Evolutionary conservation across 1,139 yeast species (phyloP), one percentile per base, ranked within the genome.

Genomic region (Debaryomycetaceae sp.): DNA sequence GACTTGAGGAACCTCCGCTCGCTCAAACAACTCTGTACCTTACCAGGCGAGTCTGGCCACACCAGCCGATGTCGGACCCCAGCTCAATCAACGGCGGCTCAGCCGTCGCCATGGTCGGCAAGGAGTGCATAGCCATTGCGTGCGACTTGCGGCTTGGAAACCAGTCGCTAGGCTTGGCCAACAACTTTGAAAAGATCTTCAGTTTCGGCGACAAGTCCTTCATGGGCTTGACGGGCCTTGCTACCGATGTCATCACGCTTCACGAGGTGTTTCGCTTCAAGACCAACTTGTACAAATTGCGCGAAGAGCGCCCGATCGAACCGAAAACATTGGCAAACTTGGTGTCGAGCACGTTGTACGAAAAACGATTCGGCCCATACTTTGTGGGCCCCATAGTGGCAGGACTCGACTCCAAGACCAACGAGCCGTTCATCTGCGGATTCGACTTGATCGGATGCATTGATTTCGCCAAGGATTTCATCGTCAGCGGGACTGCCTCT

Each of bases 31-130:
- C n/a, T n/a, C n/a, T n/a, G 24, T n/a, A 22, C 13, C 13, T 5
- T n/a, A 22, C 11, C 13, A 22, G 13, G 24, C 13, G 27, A 7
- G 8, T 5, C n/a, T n/a, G n/a, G n/a, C 20, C 20, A 6, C 20
- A 7, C 6, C 20, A 18, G 10, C 8, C 10, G 32, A 63, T 64
- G 71, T 64, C 70, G 16, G 70, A 64, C 47, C 71, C 71, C 33
- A 58, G 65, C 43, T 62, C 70, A 29, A 61, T 64, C 37, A 64
- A 64, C 45, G 71, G 95, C 57, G 98, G 99, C 58, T 72, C 95
- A 36, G 95, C 95, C 35, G 94, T 92, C 25, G 98, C 98, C 41
- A 92, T 92, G 99, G 79, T 80, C 16, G 99, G 99, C 43, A 87
- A 92, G 52, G 96, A 86, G 45, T 92, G 99, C 62, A 86, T 92